Conservation (phyloP, 306 rosid species). For the Malus domestica region DNA sequence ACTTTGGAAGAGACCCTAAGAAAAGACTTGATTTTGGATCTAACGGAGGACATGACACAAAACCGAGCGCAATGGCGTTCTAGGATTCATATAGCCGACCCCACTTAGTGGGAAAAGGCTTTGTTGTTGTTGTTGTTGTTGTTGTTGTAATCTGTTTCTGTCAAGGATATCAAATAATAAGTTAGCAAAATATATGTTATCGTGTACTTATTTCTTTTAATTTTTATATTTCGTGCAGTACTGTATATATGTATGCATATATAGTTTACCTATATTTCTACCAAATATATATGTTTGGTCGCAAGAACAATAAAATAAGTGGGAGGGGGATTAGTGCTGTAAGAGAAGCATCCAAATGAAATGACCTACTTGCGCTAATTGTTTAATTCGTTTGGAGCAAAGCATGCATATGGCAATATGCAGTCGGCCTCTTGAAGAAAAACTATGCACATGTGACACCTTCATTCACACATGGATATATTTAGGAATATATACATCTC, state of each 20-base stretch:
- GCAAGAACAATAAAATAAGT: neutral
- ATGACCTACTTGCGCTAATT: slow-evolving; percentile 10
- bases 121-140: too few species aligned
- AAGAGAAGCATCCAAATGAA: slow-evolving; percentile 16
- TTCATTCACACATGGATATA: neutral
- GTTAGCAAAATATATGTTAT: too few species aligned
- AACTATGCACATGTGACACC: slow-evolving; percentile 20
- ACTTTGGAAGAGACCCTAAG: too few species aligned
- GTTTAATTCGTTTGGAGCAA: neutral
- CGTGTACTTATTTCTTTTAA: too few species aligned
- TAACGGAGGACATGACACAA: too few species aligned
- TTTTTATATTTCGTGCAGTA: too few species aligned
- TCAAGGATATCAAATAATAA: neutral
- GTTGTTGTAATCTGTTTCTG: neutral
- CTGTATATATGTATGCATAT: too few species aligned
- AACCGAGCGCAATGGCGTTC: too few species aligned
- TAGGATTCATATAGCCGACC: too few species aligned
- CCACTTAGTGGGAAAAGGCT: too few species aligned
- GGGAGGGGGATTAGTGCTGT: neutral
- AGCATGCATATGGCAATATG: neutral
- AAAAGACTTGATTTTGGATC: too few species aligned
- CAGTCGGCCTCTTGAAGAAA: neutral
- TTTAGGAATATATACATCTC: neutral
- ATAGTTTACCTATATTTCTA: neutral
- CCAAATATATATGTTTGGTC: neutral